Evolutionary conservation across 2,329 filamentous ascomycete genomes (phyloP).

Genomic region (Drechslerella dactyloides): DNA sequence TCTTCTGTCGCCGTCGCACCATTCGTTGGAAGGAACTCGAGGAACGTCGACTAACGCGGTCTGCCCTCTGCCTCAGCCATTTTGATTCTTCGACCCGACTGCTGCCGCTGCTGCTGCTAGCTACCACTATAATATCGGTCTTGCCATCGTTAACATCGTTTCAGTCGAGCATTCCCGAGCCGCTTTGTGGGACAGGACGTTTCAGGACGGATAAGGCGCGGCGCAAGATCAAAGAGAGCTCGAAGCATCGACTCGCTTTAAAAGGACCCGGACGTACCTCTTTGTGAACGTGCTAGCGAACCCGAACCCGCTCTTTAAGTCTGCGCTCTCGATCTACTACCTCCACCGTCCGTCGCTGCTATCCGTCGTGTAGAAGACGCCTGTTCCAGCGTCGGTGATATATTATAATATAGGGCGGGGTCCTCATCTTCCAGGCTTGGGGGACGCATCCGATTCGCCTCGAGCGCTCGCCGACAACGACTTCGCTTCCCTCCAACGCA

Average conservation of each 20-base stretch:
- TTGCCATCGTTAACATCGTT: constrained; percentile 45
- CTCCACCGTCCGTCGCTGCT: constrained; percentile 1
- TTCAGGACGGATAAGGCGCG: constrained; percentile 34
- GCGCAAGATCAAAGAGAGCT: constrained; percentile 4
- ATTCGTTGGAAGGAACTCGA: constrained; percentile 43
- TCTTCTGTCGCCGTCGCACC: constrained; percentile 40
- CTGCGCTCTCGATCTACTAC: not conserved
- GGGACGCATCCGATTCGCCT: not conserved
- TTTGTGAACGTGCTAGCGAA: constrained; percentile 1
- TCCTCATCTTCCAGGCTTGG: not conserved
- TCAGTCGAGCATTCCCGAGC: constrained; percentile 51
- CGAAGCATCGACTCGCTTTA: constrained; percentile 9
- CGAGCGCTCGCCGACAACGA: not conserved
- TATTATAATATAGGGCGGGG: not conserved
- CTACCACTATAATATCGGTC: constrained; percentile 1
- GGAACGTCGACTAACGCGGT: constrained; percentile 21
- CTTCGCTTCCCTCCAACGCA: constrained; percentile 35
- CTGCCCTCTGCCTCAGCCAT: constrained; percentile 39
- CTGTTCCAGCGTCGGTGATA: not conserved
- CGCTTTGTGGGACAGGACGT: constrained; percentile 50
- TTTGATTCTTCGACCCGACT: constrained; percentile 38
- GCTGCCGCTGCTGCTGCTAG: constrained; percentile 3
- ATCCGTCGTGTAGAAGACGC: not conserved
- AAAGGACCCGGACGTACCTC: constrained; percentile 26
- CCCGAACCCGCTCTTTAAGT: not conserved